Base-by-base conservation (phyloP, 208 protist species). In the Crithidia thermophila region DNA sequence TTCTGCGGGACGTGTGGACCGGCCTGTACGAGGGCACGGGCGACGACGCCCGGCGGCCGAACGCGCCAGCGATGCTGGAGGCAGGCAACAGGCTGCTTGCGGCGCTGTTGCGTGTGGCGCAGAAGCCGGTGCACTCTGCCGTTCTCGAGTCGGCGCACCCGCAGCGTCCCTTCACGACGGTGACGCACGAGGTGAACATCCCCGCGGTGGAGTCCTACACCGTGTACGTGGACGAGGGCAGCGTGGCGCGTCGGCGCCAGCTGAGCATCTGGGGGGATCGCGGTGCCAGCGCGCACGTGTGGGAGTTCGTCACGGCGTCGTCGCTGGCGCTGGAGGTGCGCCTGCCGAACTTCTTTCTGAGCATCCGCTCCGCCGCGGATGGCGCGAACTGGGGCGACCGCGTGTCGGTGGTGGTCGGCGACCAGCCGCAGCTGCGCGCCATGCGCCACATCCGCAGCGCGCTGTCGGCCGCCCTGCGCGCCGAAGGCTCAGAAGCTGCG, bases 321-420 rank as follows among this genome's bases (percentile, higher is more conserved):
- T 50, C 91, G 2, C 51, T 72, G 16, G 53, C 88, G 34, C 82
- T 92, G 51, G 67, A 45, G 23, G 78, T 91, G 45, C 60, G 50
- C 10, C 71, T 90, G 36, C 75, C 79, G 31, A 74, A 81, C 10
- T 84, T 96, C 50, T 93, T 85, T 51, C 65, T 94, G 36, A 80
- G 84, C 56, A 69, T 90, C 4, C 81, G 86, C 23, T 84, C 79
- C 51, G 80, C 85, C 53, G 64, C 77, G 18, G 71, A 82, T 31
- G 73, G 52, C 14, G 65, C 80, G 2, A 91, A 93, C 72, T 95
- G 89, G 90, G 92, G 92, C n/a, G 93, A 93, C 75, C 86, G 85
- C 36, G 49, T 95, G 34, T 52, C 74, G 28, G 77, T 94, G 33
- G 77, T 97, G 33, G 90, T 84, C 71, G 80, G 92, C 51, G 77